Evolutionary conservation across 1,284 basidiomycete genomes (phyloP).

Genomic region (Wolfiporia cocos): DNA sequence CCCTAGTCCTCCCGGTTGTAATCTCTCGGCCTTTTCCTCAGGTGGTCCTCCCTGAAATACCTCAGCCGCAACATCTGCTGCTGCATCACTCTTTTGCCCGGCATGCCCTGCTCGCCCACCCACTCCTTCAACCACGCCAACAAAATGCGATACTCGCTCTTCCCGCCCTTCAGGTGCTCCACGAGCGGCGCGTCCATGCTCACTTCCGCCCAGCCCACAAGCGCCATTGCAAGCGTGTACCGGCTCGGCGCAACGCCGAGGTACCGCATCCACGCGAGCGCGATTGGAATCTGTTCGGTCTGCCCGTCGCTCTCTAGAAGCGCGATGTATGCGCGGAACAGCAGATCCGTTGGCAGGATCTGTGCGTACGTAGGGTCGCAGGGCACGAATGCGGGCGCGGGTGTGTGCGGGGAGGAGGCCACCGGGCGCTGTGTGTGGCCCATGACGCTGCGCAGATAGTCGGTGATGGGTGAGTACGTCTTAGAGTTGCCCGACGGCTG

Average conservation of each 20-base stretch:
- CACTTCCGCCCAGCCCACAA: slow-evolving; percentile 70
- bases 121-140: slow-evolving; percentile 62
- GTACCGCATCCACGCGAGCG: slow-evolving; percentile 73
- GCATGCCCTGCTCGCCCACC: slow-evolving; percentile 51
- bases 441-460: slow-evolving; percentile 17
- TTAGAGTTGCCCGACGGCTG: slow-evolving; percentile 23
- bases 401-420: neutral
- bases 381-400: slow-evolving; percentile 5
- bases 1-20: no score
- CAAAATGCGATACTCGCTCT: slow-evolving; percentile 44
- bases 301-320: slow-evolving; percentile 51
- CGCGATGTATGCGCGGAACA: slow-evolving; percentile 59
- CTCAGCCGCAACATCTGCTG: slow-evolving; percentile 10
- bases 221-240: slow-evolving; percentile 53
- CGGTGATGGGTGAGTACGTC: slow-evolving; percentile 22
- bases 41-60: slow-evolving; percentile 15
- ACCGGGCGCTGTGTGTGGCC: neutral
- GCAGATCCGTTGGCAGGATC: slow-evolving; percentile 41
- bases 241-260: slow-evolving; percentile 47
- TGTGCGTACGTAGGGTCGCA: slow-evolving; percentile 25
- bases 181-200: slow-evolving; percentile 54
- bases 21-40: no score
- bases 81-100: slow-evolving; percentile 31
- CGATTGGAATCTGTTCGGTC: slow-evolving; percentile 58
- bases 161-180: slow-evolving; percentile 31